Base-by-base conservation (phyloP, 306 rosid species). In the Bauhinia variegata region DNA sequence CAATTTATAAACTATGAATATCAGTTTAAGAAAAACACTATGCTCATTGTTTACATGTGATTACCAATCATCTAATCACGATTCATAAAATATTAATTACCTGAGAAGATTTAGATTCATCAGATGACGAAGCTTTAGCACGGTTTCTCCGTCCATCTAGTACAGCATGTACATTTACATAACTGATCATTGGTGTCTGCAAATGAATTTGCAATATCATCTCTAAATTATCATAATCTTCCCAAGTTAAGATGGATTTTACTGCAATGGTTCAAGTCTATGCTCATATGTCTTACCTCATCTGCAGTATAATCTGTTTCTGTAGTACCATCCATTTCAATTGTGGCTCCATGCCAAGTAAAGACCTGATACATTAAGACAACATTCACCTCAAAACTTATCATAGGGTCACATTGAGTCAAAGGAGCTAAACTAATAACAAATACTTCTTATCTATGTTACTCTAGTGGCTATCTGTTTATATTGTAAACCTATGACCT, bases 121-220 rank as follows among this genome's bases (percentile, higher is more conserved):
- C 83, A 0, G 87, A 58, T 8, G 88, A 50, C 13, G 85, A 77
- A 65, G 90, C 83, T 73, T 82, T 93, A 2, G 92, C 95, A n/a
- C 95, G 97, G 73, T 54, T 80, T 77, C 99, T 75, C 78, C 95
- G 82, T 51, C 75, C 96, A 8, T 93, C 97, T 28, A 93, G 77
- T 16, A 93, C 71, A 46, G 92, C 99, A 70, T 90, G 97, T 43
- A 90, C 99, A 83, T 93, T 93, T 46, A 93, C 96, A 78, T 90
- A 90, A 61, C 91, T 87, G 32, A 93, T 77, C 91, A 90, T 93
- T 16, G 99, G 99, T 8, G 99, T 93, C 99, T 93, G 78, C 60
- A 63, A 48, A 74, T 41, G 47, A 31, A 61, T 9, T 77, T 6
- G 12, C 19, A 71, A 46, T 9, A 67, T 36, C n/a, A 70, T 39